These are phyloP conservation scores for Penicillium cosmopolitanum DNA, from an alignment of 495 filamentous ascomycete species.

Conservation along the genomic window DNA sequence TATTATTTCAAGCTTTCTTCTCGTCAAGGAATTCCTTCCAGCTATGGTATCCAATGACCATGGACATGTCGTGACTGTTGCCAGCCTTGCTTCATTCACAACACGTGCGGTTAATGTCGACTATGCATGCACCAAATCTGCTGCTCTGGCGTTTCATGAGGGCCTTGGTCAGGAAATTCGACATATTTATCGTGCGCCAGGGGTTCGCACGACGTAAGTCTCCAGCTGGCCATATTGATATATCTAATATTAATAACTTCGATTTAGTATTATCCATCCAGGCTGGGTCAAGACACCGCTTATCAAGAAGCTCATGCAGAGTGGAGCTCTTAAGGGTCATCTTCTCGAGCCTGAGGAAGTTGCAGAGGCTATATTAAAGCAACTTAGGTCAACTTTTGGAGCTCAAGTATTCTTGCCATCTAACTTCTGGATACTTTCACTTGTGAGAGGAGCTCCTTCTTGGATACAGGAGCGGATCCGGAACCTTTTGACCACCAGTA, in stretches of 20 bases:
- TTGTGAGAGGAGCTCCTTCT: neutral
- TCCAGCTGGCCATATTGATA: neutral
- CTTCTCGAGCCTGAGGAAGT: neutral
- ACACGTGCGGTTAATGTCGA: conserved; percentile 38
- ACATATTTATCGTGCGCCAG: neutral
- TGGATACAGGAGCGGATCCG: neutral
- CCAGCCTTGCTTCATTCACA: conserved; percentile 42
- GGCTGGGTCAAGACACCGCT: neutral
- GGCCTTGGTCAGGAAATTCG: conserved; percentile 24
- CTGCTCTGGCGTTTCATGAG: conserved; percentile 33
- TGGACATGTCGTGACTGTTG: conserved; percentile 54
- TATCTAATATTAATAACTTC: neutral
- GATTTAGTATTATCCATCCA: neutral
- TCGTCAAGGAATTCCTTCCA: conserved; percentile 55
- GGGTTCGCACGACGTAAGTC: neutral
- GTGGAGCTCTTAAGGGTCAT: neutral
- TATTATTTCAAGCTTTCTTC: conserved; percentile 48
- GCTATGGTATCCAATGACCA: conserved; percentile 54
- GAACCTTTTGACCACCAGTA: neutral
- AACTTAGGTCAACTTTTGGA: neutral
- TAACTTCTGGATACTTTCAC: neutral
- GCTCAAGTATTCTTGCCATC: neutral
- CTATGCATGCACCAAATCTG: conserved; percentile 52
- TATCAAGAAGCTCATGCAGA: neutral
- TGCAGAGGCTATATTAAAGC: neutral